Evolutionary conservation across 2,329 filamentous ascomycete species (phyloP), one percentile per base, ranked within the genome.

Genomic region (Diaporthe destruens): DNA sequence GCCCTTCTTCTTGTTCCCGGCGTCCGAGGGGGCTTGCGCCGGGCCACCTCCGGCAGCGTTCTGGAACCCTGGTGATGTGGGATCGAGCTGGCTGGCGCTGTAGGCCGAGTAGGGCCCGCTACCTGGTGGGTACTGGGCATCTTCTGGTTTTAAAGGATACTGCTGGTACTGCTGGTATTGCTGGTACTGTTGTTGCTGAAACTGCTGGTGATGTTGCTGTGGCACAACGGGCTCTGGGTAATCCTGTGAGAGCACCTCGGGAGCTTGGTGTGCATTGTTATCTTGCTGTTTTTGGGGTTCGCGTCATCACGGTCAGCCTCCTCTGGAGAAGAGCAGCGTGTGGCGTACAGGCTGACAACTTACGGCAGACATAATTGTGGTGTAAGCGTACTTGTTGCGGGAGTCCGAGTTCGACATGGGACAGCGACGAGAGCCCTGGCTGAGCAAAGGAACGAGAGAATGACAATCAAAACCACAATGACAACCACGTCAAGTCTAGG

Each of bases 151-250:
- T 9, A 49, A 29, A 53, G 65, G 65, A 9, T 49, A 18, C 25
- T 71, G 63, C 36, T 71, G 72, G 53, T 69, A 70, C 12, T 74
- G 36, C 29, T 61, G 66, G 34, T 63, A 69, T n/a, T 61, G 61
- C 16, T 65, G 61, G 1, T 69, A 70, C 11, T 74, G 34, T n/a
- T 61, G 59, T 32, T 69, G 67, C 6, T 57, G 20, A 20, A 57
- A 57, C 1, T 56, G 69, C 25, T 71, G 57, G 14, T 72, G 39
- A 29, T 74, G 57, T 25, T 68, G 69, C 6, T 57, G 39, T 14
- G 49, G 20, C 8, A 44, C 23, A 6, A 71, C 54, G n/a, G 71
- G 63, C 65, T 75, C 74, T 23, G 72, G 74, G 44, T 69, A 75
- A 47, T 59, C 63, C 6, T 23, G 8, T 3, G 36, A 1, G 14